phyloP scores from a whole-genome alignment of 2,329 filamentous ascomycete genomes.

The Corinectria fuckeliana region DNA sequence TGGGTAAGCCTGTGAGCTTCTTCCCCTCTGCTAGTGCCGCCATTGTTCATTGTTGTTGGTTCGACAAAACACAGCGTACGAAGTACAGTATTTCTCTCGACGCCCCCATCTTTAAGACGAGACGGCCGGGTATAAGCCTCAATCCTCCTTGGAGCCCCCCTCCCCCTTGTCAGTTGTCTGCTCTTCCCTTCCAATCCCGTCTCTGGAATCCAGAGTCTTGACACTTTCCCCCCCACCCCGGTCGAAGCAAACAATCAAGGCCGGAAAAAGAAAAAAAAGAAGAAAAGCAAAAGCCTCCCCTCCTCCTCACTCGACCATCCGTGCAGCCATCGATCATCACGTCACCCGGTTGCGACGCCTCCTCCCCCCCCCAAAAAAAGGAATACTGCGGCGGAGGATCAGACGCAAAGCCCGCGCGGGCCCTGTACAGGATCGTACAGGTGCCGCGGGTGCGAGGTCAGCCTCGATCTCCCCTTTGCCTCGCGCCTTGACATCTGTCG shows the following conservation, averaged over 20 bases:
- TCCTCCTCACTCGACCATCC: not conserved
- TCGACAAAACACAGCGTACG: too few species aligned
- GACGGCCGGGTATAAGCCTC: not conserved
- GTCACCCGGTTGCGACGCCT: not conserved
- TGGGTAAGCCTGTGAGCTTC: too few species aligned
- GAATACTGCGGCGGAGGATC: constrained; percentile 4
- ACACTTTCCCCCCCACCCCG: not conserved
- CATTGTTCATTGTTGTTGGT: not conserved
- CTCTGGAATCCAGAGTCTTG: not conserved
- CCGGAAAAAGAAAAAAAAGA: not conserved
- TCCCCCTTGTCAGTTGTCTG: not conserved
- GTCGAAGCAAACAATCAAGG: not conserved
- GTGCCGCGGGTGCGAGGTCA: constrained; percentile 2
- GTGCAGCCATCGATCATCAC: constrained; percentile 2
- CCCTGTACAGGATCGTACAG: constrained; percentile 13
- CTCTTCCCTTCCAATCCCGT: constrained; percentile 6
- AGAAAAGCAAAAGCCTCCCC: constrained; percentile 3
- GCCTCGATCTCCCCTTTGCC: constrained; percentile 15
- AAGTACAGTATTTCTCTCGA: not conserved
- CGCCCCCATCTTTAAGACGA: not conserved
- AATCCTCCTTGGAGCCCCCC: too few species aligned
- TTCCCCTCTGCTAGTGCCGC: not conserved
- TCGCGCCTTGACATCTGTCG: constrained; percentile 9
- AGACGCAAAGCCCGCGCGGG: not conserved
- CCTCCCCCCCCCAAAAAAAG: constrained; percentile 3